Base-by-base conservation (phyloP, 164 flowering plant genomes). In the Berberis vulgaris region DNA sequence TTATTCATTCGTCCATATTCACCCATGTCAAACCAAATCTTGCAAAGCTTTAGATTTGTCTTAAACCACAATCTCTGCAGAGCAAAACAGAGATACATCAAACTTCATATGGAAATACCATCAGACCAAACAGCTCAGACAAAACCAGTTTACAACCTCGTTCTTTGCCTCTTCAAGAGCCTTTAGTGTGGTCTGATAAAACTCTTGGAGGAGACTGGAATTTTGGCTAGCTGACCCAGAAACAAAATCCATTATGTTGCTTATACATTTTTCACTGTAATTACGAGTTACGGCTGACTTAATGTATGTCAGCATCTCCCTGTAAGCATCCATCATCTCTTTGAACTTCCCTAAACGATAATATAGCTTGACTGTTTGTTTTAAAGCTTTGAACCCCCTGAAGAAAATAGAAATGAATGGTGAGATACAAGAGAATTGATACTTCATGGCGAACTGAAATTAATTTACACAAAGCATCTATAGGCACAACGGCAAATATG, bases 111-210 rank as follows among this genome's bases (percentile, higher is more conserved):
- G 38, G 91, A 94, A 46, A 38, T 46, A 59, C 40, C 41, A 6
- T 38, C 49, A 58, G 12, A 41, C 50, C 44, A 41, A 45, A 43
- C 41, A 3, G 13, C 66, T 11, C 3, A 26, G 26, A 49, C 44
- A 60, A 45, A 10, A 59, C 41, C 38, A 43, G 12, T 39, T 8
- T 50, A 65, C 65, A 10, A 95, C 99, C 96, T 95, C 99, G 80
- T 95, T 95, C 78, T 88, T 95, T 72, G 99, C 96, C 79, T 95
- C 99, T 83, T 95, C 97, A 74, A 95, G 97, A 50, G 98, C 97
- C 78, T 77, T 86, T 60, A 95, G 64, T 61, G 99, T 95, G 45
- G 98, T 89, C 79, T 91, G 92, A 67, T 95, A 95, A 67, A 95
- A 95, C 68, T 89, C 93, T 73, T 85, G 91, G 66, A 95, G 76